A percentile compares a stretch with the other conserved stretches of the same genome.
Conservation (phyloP, 257 asterid genomes). For the Rauvolfia tetraphylla region DNA sequence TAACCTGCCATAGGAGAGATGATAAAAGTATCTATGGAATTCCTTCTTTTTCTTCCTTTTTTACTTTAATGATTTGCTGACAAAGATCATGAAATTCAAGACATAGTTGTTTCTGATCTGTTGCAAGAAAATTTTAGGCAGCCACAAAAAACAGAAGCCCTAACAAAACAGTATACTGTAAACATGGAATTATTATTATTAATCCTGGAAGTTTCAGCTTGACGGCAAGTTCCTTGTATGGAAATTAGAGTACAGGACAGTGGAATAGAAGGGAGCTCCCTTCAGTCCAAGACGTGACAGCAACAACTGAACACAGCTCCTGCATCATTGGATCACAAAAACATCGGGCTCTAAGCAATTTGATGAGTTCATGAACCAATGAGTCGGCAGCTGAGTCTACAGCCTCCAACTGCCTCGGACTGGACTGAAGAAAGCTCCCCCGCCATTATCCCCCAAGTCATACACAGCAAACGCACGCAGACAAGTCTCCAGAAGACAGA, state of each 20-base stretch:
- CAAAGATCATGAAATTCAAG: too few relatives aligned
- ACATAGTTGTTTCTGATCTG: too few relatives aligned
- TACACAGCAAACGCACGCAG: too few relatives aligned
- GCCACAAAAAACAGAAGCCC: too few relatives aligned
- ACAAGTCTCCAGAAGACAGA: not conserved
- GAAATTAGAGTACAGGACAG: not conserved
- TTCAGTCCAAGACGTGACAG: slow-evolving; percentile 97
- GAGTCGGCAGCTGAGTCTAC: slow-evolving; percentile 81
- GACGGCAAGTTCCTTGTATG: not conserved
- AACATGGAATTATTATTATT: too few relatives aligned
- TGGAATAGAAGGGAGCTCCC: slow-evolving; percentile 80
- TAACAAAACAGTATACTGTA: too few relatives aligned
- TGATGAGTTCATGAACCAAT: slow-evolving; percentile 63
- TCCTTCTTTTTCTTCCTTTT: too few relatives aligned
- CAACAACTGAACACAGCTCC: slow-evolving; percentile 67
- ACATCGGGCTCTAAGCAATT: slow-evolving; percentile 11
- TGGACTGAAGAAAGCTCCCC: slow-evolving; percentile 90
- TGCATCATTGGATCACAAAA: slow-evolving; percentile 70
- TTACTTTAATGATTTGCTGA: too few relatives aligned
- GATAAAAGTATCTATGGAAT: not conserved
- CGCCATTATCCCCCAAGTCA: slow-evolving; percentile 22
- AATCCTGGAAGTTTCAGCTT: not conserved
- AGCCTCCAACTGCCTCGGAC: slow-evolving; percentile 61
- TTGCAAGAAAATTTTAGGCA: too few relatives aligned
- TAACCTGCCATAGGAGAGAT: not conserved